Percentiles rank a stretch among this genome's conserved stretches.
Conservation (phyloP, 139 green algal species). For the Yamagishiella unicocca region DNA sequence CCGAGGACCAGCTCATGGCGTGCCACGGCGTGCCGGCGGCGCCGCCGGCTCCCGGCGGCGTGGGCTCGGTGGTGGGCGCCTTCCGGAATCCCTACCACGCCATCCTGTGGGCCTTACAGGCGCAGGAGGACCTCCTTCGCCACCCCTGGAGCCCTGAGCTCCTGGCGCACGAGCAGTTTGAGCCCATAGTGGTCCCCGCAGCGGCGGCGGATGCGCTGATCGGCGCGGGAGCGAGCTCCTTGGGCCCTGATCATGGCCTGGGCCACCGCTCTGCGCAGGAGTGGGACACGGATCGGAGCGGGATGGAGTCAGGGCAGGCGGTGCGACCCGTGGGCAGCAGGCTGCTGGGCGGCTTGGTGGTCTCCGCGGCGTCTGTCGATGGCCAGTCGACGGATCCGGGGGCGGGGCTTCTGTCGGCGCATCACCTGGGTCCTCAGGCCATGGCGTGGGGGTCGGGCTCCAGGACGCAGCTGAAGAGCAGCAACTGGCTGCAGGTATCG, state of each 20-base stretch:
- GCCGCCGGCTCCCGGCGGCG: background rate
- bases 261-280: no score
- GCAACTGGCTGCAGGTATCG: background rate
- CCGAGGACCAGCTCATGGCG: constrained; percentile 2
- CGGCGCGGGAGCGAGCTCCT: background rate
- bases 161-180: constrained; percentile 44
- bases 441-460: no score
- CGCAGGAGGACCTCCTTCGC: constrained; percentile 37
- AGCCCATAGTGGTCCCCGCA: background rate
- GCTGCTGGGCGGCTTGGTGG: no score
- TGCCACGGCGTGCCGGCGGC: constrained; percentile 24
- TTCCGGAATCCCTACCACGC: constrained; percentile 43
- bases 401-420: no score
- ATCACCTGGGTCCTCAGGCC: no score
- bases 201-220: constrained; percentile 12
- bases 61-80: constrained; percentile 14
- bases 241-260: no score
- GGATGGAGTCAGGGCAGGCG: no score
- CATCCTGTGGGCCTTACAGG: constrained; percentile 40
- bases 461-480: no score
- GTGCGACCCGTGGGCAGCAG: no score
- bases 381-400: no score
- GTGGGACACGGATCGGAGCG: no score
- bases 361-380: no score
- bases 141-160: constrained; percentile 35